Conservation (phyloP, 352 stramenopile genomes). For the Blastocystis sp. region DNA sequence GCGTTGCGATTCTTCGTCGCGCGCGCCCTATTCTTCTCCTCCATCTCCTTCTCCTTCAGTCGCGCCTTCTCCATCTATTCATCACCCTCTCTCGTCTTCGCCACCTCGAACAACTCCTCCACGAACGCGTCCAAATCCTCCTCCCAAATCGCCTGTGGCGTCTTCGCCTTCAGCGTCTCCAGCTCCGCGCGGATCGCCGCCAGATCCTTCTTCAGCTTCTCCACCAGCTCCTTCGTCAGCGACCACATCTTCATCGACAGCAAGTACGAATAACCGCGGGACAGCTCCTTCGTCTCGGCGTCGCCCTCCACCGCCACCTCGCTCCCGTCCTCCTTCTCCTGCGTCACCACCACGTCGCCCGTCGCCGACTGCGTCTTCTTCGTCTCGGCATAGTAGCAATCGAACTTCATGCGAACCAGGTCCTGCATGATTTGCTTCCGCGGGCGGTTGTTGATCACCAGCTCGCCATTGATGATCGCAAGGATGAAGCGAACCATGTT, state of each 20-base stretch:
- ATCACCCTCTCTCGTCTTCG: conserved; percentile 70
- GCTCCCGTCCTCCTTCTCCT: conserved; percentile 74
- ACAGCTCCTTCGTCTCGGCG: conserved; percentile 72
- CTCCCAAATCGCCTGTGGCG: conserved; percentile 86
- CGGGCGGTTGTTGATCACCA: conserved; percentile 89
- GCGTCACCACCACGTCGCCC: conserved; percentile 74
- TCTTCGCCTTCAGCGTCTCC: conserved; percentile 78
- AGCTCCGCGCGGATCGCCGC: conserved; percentile 82
- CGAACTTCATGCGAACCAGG: conserved; percentile 84
- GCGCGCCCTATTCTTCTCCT: conserved; percentile 23
- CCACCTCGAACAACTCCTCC: conserved; percentile 77
- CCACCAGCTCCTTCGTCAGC: conserved; percentile 87
- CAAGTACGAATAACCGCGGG: conserved; percentile 86
- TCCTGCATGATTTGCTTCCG: conserved; percentile 86
- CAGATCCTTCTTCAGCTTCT: conserved; percentile 84
- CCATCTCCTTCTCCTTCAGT: conserved; percentile 60
- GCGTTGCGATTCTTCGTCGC: not conserved
- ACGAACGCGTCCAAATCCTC: conserved; percentile 86
- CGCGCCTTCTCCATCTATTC: conserved; percentile 45
- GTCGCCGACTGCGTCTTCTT: conserved; percentile 75
- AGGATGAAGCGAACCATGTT: conserved; percentile 94
- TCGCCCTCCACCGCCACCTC: conserved; percentile 69
- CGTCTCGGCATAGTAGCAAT: conserved; percentile 75
- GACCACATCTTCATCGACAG: conserved; percentile 89
- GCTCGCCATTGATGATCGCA: conserved; percentile 83